These are phyloP conservation scores for Herpomyces periplanetae DNA, from an alignment of 2,329 filamentous ascomycete species.

Conservation along the genomic window DNA sequence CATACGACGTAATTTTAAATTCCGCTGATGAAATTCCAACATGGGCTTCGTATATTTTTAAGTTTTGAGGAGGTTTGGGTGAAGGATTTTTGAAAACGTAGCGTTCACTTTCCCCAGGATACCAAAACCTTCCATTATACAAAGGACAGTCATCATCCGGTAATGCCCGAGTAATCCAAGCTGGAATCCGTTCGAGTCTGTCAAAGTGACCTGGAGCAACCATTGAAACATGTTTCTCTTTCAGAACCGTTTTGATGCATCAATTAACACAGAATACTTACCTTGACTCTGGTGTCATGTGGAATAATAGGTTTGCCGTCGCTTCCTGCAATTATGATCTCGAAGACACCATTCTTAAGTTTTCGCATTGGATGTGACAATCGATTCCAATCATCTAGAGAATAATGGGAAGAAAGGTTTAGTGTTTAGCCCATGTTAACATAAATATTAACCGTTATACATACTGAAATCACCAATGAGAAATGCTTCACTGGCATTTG, in stretches of 20 bases:
- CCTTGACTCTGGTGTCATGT: slow-evolving; percentile 89
- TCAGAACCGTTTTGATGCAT: background rate
- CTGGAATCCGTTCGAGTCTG: slow-evolving; percentile 48
- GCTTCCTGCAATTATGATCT: slow-evolving; percentile 30
- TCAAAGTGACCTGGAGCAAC: slow-evolving; percentile 31
- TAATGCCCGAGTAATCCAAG: slow-evolving; percentile 90
- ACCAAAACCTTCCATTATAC: slow-evolving; percentile 92
- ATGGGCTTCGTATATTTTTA: slow-evolving; percentile 92
- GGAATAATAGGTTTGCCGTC: slow-evolving; percentile 38
- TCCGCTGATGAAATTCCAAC: slow-evolving; percentile 87
- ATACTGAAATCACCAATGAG: slow-evolving; percentile 78
- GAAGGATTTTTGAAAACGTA: slow-evolving; percentile 52
- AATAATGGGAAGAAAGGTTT: slow-evolving; percentile 4
- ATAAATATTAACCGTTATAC: slow-evolving; percentile 5
- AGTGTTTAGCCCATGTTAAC: too few relatives aligned
- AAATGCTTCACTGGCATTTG: slow-evolving; percentile 44
- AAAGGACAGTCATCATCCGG: slow-evolving; percentile 65
- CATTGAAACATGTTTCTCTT: slow-evolving; percentile 26
- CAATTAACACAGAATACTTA: slow-evolving; percentile 9
- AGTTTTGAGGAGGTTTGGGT: slow-evolving; percentile 44
- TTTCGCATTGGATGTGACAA: slow-evolving; percentile 55
- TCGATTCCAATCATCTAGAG: slow-evolving; percentile 42
- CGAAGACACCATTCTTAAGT: slow-evolving; percentile 49
- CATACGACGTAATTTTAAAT: slow-evolving; percentile 58
- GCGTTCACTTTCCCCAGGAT: slow-evolving; percentile 31